These are phyloP conservation scores for Naganishia albida DNA, from an alignment of 1,284 basidiomycete species.

Conservation along the genomic window DNA sequence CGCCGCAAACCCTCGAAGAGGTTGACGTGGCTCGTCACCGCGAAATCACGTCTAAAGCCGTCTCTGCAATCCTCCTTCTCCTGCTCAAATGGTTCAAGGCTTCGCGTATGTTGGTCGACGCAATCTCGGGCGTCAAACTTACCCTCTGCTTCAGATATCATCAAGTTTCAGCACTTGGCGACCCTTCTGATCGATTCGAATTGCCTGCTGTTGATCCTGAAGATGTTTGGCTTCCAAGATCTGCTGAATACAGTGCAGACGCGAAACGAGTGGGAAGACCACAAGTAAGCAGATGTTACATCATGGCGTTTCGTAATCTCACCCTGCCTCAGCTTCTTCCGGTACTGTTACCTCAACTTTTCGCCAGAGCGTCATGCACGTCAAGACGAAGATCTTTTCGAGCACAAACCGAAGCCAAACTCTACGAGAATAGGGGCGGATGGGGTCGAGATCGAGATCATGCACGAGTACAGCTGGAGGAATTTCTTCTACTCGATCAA, in stretches of 20 bases:
- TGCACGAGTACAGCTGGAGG: slow-evolving; percentile 94
- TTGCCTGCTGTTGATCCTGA: slow-evolving; percentile 87
- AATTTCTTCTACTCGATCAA: slow-evolving; percentile 99
- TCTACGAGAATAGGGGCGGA: slow-evolving; percentile 51
- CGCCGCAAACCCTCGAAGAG: slow-evolving; percentile 74
- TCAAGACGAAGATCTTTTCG: slow-evolving; percentile 16
- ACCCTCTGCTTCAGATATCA: slow-evolving; percentile 65
- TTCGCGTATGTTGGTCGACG: slow-evolving; percentile 68
- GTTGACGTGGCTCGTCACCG: slow-evolving; percentile 92
- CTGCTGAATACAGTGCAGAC: slow-evolving; percentile 78
- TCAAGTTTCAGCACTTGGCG: slow-evolving; percentile 98
- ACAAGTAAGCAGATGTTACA: slow-evolving; percentile 63
- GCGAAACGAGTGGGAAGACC: slow-evolving; percentile 83
- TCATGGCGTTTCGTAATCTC: slow-evolving; percentile 27
- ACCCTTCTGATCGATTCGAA: slow-evolving; percentile 95
- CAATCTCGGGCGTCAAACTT: neutral
- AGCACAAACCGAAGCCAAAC: slow-evolving; percentile 53
- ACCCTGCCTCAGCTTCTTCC: slow-evolving; percentile 74
- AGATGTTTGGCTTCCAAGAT: slow-evolving; percentile 97
- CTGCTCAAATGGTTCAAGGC: slow-evolving; percentile 98
- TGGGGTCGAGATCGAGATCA: slow-evolving; percentile 79
- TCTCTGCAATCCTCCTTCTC: slow-evolving; percentile 88
- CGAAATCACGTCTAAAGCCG: slow-evolving; percentile 95
- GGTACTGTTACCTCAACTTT: slow-evolving; percentile 79
- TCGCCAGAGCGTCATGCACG: slow-evolving; percentile 55